A percentile compares a stretch with the other conserved stretches of the same genome.
Conservation (phyloP, 75 land plant genomes). For the Selaginella tamariscina region DNA sequence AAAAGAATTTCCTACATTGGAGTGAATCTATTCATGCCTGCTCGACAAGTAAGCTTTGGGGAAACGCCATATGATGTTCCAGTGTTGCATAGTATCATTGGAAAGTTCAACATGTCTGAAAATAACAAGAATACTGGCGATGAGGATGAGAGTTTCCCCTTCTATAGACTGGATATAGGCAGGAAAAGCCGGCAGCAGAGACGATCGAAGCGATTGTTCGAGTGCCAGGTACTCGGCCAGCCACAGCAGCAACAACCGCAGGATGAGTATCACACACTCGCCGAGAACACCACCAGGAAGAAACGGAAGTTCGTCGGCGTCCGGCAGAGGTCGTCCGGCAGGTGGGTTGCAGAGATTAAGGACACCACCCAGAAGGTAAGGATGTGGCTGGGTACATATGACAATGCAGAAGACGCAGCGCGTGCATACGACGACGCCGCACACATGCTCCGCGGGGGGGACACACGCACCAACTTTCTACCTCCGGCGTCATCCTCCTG, state of each 20-base stretch:
- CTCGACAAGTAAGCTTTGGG: not conserved
- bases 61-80: not conserved
- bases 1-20: too few relatives aligned
- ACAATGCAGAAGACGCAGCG: not conserved
- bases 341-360: conserved; percentile 58
- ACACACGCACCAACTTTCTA: not conserved
- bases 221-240: not conserved
- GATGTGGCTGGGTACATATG: conserved; percentile 42
- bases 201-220: not conserved
- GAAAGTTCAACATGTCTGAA: not conserved
- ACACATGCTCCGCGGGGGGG: not conserved
- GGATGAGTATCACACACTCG: not conserved
- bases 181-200: not conserved
- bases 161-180: not conserved
- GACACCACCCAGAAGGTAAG: conserved; percentile 25
- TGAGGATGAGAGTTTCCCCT: not conserved
- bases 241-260: not conserved
- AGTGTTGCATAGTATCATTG: not conserved
- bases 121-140: not conserved
- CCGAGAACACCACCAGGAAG: not conserved
- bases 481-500: not conserved
- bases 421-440: not conserved
- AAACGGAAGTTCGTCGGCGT: conserved; percentile 29
- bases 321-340: conserved; percentile 41
- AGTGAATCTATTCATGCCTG: too few relatives aligned